A percentile compares a stretch with the other conserved stretches of the same genome.
phyloP scores from a whole-genome alignment of 768 basidiomycete species.

The Psilocybe azurescens region DNA sequence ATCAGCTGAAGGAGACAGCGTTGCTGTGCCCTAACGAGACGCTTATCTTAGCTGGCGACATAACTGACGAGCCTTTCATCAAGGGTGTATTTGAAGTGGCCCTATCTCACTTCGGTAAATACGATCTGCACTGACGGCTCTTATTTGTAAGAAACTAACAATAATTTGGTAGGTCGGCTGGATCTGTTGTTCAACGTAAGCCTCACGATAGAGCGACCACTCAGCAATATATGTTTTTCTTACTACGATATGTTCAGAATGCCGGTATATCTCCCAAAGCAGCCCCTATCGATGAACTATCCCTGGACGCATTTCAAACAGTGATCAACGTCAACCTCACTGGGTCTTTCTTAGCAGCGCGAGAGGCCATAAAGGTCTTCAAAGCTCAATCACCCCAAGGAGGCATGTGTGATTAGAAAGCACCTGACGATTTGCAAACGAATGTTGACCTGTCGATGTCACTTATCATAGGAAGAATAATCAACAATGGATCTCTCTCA shows the following conservation, averaged over 20 bases:
- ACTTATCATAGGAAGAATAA: conserved; percentile 61
- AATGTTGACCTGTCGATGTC: neutral
- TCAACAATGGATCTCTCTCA: conserved; percentile 86
- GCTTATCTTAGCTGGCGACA: conserved; percentile 65
- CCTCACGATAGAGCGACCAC: neutral
- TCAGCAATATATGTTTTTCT: neutral
- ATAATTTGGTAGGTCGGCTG: conserved; percentile 52
- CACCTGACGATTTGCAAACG: neutral
- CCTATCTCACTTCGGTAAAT: conserved; percentile 59
- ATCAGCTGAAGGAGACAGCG: conserved; percentile 63
- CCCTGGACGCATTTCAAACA: conserved; percentile 64
- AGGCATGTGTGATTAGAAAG: conserved; percentile 43
- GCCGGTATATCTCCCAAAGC: conserved; percentile 65
- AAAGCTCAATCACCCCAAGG: conserved; percentile 75
- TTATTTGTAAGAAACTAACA: neutral
- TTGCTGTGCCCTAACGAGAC: conserved; percentile 42
- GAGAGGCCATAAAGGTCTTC: conserved; percentile 76
- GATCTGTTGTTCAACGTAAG: conserved; percentile 85
- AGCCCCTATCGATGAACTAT: conserved; percentile 61
- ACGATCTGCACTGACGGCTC: conserved; percentile 1
- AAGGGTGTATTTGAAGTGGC: conserved; percentile 59
- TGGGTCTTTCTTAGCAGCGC: conserved; percentile 77
- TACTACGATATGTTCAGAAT: conserved; percentile 51
- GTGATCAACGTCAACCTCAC: conserved; percentile 76
- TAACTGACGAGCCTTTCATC: conserved; percentile 69